phyloP scores from a whole-genome alignment of 306 rosid species.

The Quercus parvula region DNA sequence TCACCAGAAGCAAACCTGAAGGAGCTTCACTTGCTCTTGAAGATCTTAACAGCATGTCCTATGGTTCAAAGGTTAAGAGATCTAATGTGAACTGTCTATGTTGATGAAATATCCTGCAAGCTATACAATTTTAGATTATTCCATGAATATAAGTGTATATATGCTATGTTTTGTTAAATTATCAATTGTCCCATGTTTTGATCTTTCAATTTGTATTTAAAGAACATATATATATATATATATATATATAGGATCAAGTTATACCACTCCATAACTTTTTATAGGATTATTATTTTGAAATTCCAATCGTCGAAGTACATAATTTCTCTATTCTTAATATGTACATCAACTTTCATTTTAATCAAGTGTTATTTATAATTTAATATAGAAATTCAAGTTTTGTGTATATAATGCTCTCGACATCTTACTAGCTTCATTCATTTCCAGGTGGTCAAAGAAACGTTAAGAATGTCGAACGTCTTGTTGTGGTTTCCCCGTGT shows the following conservation, averaged over 20 bases:
- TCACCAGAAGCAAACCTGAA: conserved; percentile 45
- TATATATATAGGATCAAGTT: too few relatives aligned
- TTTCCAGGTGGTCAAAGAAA: conserved; percentile 67
- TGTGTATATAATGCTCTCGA: not conserved
- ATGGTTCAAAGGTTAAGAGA: conserved; percentile 51
- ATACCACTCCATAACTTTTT: too few relatives aligned
- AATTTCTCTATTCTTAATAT: too few relatives aligned
- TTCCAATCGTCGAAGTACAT: too few relatives aligned
- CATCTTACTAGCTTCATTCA: conserved; percentile 8
- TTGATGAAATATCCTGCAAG: not conserved
- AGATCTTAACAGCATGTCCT: conserved; percentile 57
- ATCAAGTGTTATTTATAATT: too few relatives aligned
- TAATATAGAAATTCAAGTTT: too few relatives aligned
- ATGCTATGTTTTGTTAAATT: too few relatives aligned
- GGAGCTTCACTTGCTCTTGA: conserved; percentile 49
- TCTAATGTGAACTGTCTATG: not conserved
- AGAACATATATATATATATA: too few relatives aligned
- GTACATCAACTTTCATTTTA: too few relatives aligned
- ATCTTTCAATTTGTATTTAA: too few relatives aligned
- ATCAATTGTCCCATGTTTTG: too few relatives aligned
- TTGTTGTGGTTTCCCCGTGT: conserved; percentile 73
- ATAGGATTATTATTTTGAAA: too few relatives aligned
- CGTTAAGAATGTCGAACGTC: conserved; percentile 72
- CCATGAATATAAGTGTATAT: not conserved
- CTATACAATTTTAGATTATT: not conserved